These are phyloP conservation scores for Gracilaria caudata DNA, from an alignment of 23 red algal genomes.

Conservation along the genomic window DNA sequence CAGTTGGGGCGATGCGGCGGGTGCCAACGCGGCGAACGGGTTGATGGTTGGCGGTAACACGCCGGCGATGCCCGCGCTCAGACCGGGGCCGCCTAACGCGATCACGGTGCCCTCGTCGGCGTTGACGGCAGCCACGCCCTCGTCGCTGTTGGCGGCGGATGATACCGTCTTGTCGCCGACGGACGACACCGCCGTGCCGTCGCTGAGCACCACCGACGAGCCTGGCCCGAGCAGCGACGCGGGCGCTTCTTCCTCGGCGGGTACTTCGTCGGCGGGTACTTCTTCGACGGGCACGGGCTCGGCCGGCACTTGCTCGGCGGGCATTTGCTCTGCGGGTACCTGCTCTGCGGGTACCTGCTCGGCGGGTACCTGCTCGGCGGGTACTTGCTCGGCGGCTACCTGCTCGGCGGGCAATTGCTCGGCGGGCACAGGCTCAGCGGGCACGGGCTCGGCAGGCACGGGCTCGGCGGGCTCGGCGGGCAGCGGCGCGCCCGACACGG, in stretches of 20 bases:
- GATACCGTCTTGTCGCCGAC: conserved; percentile 27
- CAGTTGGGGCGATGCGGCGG: not conserved
- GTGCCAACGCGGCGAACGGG: not conserved
- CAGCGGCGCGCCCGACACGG: not conserved
- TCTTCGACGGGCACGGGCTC: too few relatives aligned
- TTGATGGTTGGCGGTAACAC: not conserved
- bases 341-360: too few relatives aligned
- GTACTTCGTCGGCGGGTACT: too few relatives aligned
- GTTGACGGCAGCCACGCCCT: conserved; percentile 36
- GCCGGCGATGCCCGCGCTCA: conserved; percentile 32
- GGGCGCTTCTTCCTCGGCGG: too few relatives aligned
- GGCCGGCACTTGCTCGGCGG: too few relatives aligned
- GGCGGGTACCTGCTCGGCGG: too few relatives aligned
- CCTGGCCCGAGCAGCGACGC: not conserved
- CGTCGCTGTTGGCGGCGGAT: not conserved
- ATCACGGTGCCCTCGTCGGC: conserved; percentile 27
- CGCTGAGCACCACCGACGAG: conserved; percentile 16
- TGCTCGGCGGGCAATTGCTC: too few relatives aligned
- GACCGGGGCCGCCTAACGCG: conserved; percentile 24
- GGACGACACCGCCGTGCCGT: conserved; percentile 33
- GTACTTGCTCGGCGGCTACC: too few relatives aligned
- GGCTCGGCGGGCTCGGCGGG: not conserved
- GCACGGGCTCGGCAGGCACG: not conserved
- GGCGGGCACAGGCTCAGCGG: not conserved
- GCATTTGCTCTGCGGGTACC: too few relatives aligned